Evolutionary conservation across 1,284 basidiomycete genomes (phyloP).

Genomic region (Microbotryum silenes-acaulis): DNA sequence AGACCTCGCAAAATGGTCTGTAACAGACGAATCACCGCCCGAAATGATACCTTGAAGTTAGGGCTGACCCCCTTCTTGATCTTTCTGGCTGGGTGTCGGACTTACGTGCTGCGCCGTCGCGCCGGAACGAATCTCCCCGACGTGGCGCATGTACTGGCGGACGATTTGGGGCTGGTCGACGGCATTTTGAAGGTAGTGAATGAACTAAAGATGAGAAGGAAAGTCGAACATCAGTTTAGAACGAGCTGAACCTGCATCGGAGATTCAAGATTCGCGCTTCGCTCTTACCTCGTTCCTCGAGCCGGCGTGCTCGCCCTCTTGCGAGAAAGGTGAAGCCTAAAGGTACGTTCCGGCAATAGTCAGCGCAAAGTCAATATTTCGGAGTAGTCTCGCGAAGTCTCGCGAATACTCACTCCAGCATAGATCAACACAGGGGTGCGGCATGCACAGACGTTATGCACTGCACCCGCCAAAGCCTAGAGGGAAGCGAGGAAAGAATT

Average conservation of each 20-base stretch:
- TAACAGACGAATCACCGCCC: slow-evolving; percentile 22
- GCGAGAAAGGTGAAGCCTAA: slow-evolving; percentile 52
- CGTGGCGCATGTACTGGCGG: slow-evolving; percentile 62
- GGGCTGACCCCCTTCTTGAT: background rate
- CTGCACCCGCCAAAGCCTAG: slow-evolving; percentile 58
- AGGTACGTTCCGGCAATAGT: background rate
- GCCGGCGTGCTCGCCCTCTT: slow-evolving; percentile 52
- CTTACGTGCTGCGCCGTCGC: slow-evolving; percentile 32
- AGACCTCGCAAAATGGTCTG: slow-evolving; percentile 52
- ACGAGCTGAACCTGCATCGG: no score
- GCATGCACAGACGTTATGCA: slow-evolving; percentile 60
- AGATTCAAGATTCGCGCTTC: no score
- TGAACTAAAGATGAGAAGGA: slow-evolving; percentile 43
- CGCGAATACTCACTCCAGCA: slow-evolving; percentile 44
- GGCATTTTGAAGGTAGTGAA: slow-evolving; percentile 60
- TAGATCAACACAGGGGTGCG: slow-evolving; percentile 61
- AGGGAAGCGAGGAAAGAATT: background rate
- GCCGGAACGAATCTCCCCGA: slow-evolving; percentile 53
- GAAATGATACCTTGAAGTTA: background rate
- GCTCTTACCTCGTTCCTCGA: slow-evolving; percentile 49
- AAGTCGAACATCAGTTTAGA: no score
- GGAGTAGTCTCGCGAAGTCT: no score
- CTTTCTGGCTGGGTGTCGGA: background rate
- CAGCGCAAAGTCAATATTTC: no score
- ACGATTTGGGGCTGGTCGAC: slow-evolving; percentile 60